Conservation (phyloP, 1,139 yeast genomes). For the Nakaseomyces sp. region DNA sequence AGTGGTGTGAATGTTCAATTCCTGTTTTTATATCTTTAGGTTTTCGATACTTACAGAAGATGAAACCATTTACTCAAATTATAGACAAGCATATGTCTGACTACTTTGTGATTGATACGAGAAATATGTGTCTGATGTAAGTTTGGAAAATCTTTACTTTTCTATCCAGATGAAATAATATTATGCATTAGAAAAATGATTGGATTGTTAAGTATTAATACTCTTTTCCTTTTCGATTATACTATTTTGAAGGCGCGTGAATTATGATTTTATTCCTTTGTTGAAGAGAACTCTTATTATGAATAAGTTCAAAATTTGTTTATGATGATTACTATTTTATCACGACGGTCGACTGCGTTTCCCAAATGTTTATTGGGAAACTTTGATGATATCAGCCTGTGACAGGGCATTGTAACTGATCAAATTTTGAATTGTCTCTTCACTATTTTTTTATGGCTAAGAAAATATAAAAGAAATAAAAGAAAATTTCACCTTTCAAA, state of each 20-base stretch:
- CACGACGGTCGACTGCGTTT: conserved; percentile 99
- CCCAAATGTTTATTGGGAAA: conserved; percentile 58
- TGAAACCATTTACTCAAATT: conserved; percentile 41
- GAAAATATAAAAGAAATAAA: not conserved
- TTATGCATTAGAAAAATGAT: conserved; percentile 8
- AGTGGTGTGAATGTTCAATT: no score
- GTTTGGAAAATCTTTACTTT: conserved; percentile 8
- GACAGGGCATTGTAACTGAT: conserved; percentile 97
- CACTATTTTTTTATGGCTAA: conserved; percentile 5
- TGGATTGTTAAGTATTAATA: not conserved
- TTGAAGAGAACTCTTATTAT: not conserved
- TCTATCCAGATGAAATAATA: conserved; percentile 20
- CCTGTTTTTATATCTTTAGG: not conserved
- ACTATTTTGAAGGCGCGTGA: not conserved
- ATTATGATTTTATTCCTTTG: not conserved
- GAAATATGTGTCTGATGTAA: conserved; percentile 27
- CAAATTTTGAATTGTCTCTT: conserved; percentile 6
- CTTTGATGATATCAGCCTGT: conserved; percentile 96
- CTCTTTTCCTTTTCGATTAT: not conserved
- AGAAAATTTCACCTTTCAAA: not conserved
- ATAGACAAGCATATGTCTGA: conserved; percentile 99
- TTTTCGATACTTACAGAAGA: conserved; percentile 40
- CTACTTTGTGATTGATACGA: conserved; percentile 22
- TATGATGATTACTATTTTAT: conserved; percentile 86
- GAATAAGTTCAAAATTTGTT: conserved; percentile 34